Conservation (phyloP, 805 yeast genomes). For the Blastobotrys peoriensis region DNA sequence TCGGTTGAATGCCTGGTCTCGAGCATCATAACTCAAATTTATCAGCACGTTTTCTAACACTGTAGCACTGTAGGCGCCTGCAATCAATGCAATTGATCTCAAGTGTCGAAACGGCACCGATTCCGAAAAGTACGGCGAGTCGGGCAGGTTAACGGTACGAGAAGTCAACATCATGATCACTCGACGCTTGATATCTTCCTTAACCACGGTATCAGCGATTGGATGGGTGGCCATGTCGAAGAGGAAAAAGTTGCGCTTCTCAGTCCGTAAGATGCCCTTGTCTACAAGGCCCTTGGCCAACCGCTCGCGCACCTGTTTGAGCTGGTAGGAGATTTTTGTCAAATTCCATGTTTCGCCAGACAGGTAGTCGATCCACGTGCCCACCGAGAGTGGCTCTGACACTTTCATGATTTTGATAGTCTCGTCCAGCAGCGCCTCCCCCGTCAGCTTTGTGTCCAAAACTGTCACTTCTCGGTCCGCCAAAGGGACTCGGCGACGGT, state of each 20-base stretch:
- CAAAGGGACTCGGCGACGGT: constrained; percentile 80
- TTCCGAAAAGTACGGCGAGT: constrained; percentile 61
- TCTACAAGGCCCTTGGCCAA: constrained; percentile 95
- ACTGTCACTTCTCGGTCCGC: constrained; percentile 86
- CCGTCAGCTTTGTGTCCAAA: constrained; percentile 78
- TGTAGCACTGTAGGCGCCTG: constrained; percentile 92
- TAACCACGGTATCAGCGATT: constrained; percentile 75
- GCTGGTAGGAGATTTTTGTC: constrained; percentile 87
- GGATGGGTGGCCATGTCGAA: constrained; percentile 99
- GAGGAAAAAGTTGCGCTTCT: constrained; percentile 84
- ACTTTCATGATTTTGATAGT: constrained; percentile 83
- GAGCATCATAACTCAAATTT: constrained; percentile 71
- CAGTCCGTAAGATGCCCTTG: constrained; percentile 93
- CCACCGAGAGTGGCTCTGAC: constrained; percentile 73
- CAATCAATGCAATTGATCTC: constrained; percentile 74
- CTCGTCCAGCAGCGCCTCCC: constrained; percentile 92
- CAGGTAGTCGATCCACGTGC: constrained; percentile 88
- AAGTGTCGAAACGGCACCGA: constrained; percentile 61
- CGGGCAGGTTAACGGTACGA: constrained; percentile 56
- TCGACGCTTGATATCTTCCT: constrained; percentile 72
- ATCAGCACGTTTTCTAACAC: constrained; percentile 82
- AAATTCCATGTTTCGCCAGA: constrained; percentile 96
- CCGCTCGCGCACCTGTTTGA: constrained; percentile 95
- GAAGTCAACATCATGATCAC: constrained; percentile 63
- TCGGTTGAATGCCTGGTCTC: constrained; percentile 87